Evolutionary conservation across 2,329 filamentous ascomycete species (phyloP).

Genomic region (Epichloe typhina): DNA sequence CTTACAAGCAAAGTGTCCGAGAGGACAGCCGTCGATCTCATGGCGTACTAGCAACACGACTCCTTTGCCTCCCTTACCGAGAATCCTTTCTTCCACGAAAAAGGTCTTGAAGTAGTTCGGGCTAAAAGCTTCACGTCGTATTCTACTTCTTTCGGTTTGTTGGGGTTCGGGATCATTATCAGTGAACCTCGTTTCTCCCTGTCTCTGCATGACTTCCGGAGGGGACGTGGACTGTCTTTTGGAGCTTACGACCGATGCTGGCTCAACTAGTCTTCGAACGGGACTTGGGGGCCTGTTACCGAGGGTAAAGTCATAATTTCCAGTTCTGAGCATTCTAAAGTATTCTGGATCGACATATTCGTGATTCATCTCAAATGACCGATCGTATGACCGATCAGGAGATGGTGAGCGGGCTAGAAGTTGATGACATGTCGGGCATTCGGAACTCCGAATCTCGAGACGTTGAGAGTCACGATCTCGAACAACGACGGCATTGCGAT

Average conservation of each 20-base stretch:
- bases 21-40: slow-evolving; percentile 72
- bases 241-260: slow-evolving; percentile 19
- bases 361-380: slow-evolving; percentile 22
- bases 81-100: slow-evolving; percentile 75
- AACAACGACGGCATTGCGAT: slow-evolving; percentile 84
- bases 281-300: slow-evolving; percentile 39
- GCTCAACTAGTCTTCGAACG: slow-evolving; percentile 39
- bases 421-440: slow-evolving; percentile 87
- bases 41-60: slow-evolving; percentile 92
- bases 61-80: slow-evolving; percentile 85
- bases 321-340: slow-evolving; percentile 76
- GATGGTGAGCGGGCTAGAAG: slow-evolving; percentile 39
- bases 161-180: slow-evolving; percentile 37
- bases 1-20: slow-evolving; percentile 94
- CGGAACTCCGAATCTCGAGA: slow-evolving; percentile 64
- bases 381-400: slow-evolving; percentile 37
- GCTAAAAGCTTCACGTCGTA: slow-evolving; percentile 76
- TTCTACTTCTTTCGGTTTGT: slow-evolving; percentile 47
- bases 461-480: slow-evolving; percentile 76
- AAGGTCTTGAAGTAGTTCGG: slow-evolving; percentile 88
- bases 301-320: slow-evolving; percentile 30
- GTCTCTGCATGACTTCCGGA: slow-evolving; percentile 9
- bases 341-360: slow-evolving; percentile 84
- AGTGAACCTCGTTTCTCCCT: slow-evolving; percentile 33
- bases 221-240: slow-evolving; percentile 9